Conservation (phyloP, 2,329 filamentous ascomycete genomes). For the Scytalidium sp. region DNA sequence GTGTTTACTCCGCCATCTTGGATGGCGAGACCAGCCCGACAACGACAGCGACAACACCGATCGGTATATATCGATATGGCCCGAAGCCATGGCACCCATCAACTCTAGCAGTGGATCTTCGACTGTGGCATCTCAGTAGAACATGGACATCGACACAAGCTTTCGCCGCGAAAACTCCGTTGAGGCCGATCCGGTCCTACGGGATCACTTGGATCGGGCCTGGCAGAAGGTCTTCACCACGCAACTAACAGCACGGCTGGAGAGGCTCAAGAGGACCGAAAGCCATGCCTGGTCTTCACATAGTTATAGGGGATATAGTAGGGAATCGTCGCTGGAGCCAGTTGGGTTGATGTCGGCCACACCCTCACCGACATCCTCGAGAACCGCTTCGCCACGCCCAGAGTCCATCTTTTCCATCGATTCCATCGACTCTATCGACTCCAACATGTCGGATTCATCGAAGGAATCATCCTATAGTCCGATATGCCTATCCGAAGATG, state of each 20-base stretch:
- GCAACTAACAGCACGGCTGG: background rate
- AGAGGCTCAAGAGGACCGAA: background rate
- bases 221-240: background rate
- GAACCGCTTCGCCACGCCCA: background rate
- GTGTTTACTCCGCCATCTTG: background rate
- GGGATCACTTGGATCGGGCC: background rate
- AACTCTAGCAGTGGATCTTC: background rate
- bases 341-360: background rate
- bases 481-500: background rate
- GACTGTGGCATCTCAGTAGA: background rate
- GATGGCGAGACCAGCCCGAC: background rate
- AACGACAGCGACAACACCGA: background rate
- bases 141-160: background rate
- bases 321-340: background rate
- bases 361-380: background rate
- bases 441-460: background rate
- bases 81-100: background rate
- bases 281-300: background rate
- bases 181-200: background rate
- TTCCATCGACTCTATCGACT: background rate
- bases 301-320: background rate
- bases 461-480: background rate
- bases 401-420: background rate
- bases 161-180: background rate
- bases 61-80: background rate